Conservation (phyloP, 352 stramenopile species). For the Thalassiosira allenii region DNA sequence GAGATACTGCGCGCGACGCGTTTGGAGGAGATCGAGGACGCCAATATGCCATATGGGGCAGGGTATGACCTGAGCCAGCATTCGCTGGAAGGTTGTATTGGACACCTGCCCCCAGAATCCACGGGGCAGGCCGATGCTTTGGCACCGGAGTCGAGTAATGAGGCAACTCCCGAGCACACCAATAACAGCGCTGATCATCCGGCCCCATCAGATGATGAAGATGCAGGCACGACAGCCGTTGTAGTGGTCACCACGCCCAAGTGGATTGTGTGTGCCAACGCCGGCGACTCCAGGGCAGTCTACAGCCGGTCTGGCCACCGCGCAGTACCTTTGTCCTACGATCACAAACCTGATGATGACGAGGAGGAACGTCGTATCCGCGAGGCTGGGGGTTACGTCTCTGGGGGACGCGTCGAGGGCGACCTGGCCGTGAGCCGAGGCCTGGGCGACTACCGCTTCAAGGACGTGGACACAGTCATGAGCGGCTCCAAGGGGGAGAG, state of each 20-base stretch:
- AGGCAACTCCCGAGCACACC: background rate
- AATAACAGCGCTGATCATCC: constrained; percentile 6
- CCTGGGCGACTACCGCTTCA: constrained; percentile 89
- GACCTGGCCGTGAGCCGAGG: constrained; percentile 87
- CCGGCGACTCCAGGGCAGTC: constrained; percentile 88
- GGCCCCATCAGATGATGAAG: constrained; percentile 51
- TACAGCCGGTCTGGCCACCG: constrained; percentile 59
- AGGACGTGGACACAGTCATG: constrained; percentile 74
- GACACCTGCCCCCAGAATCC: constrained; percentile 16
- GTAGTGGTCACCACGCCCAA: constrained; percentile 86
- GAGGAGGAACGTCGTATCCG: constrained; percentile 82
- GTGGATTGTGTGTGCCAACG: constrained; percentile 88
- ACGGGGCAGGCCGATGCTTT: background rate
- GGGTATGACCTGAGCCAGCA: constrained; percentile 20
- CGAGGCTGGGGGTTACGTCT: constrained; percentile 84
- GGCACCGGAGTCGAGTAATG: background rate
- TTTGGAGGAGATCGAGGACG: constrained; percentile 21
- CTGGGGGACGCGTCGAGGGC: constrained; percentile 85
- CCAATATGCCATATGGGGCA: constrained; percentile 41
- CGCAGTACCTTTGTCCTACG: constrained; percentile 75
- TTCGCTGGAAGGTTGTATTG: background rate
- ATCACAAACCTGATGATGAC: constrained; percentile 88
- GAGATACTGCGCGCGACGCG: constrained; percentile 43
- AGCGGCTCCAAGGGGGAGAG: constrained; percentile 40
- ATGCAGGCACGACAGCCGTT: constrained; percentile 88